A percentile compares a stretch with the other conserved stretches of the same genome.
Evolutionary conservation across 352 stramenopile genomes (phyloP).

Genomic region (Peronospora destructor): DNA sequence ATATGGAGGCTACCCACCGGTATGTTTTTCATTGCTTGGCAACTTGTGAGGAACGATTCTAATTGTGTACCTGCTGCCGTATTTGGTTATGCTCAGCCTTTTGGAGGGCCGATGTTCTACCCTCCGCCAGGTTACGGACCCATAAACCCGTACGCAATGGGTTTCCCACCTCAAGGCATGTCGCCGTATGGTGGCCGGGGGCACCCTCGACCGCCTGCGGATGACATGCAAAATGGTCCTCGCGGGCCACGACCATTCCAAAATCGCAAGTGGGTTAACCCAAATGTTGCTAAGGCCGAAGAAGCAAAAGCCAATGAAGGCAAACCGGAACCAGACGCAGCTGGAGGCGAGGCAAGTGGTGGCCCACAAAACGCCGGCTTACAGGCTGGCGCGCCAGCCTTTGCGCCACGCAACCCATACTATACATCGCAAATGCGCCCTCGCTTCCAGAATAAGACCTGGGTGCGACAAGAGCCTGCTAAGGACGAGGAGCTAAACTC

Average conservation of each 20-base stretch:
- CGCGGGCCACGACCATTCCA: conserved; percentile 58
- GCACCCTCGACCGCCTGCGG: conserved; percentile 22
- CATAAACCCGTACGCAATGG: conserved; percentile 73
- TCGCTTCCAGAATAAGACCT: conserved; percentile 86
- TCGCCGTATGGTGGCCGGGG: conserved; percentile 29
- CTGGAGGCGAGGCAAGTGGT: conserved; percentile 8
- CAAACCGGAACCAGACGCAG: conserved; percentile 16
- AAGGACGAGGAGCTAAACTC: conserved; percentile 71
- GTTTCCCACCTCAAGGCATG: conserved; percentile 56
- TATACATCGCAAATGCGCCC: conserved; percentile 67
- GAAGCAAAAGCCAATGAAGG: conserved; percentile 25
- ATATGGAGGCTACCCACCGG: conserved; percentile 52
- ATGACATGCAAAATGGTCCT: conserved; percentile 22
- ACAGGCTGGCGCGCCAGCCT: conserved; percentile 34
- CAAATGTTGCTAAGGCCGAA: conserved; percentile 56
- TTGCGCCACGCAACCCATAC: conserved; percentile 59
- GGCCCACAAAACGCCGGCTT: conserved; percentile 13
- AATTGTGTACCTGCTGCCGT: conserved; percentile 10
- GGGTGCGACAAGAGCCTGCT: conserved; percentile 62
- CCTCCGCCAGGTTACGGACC: conserved; percentile 47
- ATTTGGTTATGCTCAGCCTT: conserved; percentile 34
- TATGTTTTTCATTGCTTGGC: conserved; percentile 22
- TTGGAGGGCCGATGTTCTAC: conserved; percentile 68
- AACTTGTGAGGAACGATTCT: conserved; percentile 4
- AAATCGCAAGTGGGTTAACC: conserved; percentile 83